A percentile compares a stretch with the other conserved stretches of the same genome.
These are phyloP conservation scores for Ophiostoma tasmaniense DNA, from an alignment of 2,329 filamentous ascomycete species.

Conservation along the genomic window DNA sequence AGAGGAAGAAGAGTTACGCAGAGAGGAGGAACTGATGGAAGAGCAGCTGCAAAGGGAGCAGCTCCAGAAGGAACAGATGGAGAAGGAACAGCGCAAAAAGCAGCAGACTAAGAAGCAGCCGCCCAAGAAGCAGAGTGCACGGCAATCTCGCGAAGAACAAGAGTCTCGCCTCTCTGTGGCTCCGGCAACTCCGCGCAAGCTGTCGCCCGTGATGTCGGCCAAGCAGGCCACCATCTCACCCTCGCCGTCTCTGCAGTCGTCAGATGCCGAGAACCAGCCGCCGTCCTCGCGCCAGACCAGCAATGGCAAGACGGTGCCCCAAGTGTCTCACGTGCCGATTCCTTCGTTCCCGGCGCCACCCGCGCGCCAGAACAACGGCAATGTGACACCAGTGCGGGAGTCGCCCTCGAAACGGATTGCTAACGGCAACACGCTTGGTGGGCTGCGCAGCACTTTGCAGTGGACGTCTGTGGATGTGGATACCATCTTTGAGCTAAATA, in stretches of 20 bases:
- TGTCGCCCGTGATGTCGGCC: conserved; percentile 39
- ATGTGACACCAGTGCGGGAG: conserved; percentile 6
- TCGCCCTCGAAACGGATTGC: conserved; percentile 53
- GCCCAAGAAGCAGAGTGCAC: not conserved
- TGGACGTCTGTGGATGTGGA: conserved; percentile 78
- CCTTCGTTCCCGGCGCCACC: conserved; percentile 25
- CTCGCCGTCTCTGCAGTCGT: conserved; percentile 64
- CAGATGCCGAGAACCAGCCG: conserved; percentile 71
- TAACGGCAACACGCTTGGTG: conserved; percentile 33
- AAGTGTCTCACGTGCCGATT: conserved; percentile 25
- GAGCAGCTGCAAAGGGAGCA: not conserved
- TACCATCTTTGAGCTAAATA: conserved; percentile 46
- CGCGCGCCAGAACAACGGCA: conserved; percentile 14
- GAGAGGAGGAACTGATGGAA: not conserved
- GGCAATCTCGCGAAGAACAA: not conserved
- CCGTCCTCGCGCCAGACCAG: conserved; percentile 56
- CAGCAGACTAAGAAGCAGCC: conserved; percentile 6
- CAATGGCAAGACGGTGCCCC: conserved; percentile 38
- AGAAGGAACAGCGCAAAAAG: conserved; percentile 6
- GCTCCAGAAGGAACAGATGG: not conserved
- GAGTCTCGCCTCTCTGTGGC: conserved; percentile 8
- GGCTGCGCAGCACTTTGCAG: conserved; percentile 47
- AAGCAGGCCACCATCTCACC: conserved; percentile 50
- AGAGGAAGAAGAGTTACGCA: not conserved
- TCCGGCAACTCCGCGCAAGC: conserved; percentile 35